These are phyloP conservation scores for Naganishia randhawae DNA, from an alignment of 768 basidiomycete species.

Conservation along the genomic window DNA sequence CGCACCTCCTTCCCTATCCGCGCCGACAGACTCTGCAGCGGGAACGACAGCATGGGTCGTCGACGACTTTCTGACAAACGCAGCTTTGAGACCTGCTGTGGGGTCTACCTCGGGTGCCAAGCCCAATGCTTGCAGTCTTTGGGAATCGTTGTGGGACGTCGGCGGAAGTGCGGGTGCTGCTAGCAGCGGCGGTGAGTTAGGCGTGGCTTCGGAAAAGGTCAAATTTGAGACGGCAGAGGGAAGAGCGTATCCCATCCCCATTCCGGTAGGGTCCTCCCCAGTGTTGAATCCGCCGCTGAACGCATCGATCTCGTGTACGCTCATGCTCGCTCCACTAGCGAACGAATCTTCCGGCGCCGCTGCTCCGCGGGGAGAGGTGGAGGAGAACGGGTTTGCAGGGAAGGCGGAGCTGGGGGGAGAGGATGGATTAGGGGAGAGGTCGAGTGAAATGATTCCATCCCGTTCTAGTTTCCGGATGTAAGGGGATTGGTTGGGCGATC, in stretches of 20 bases:
- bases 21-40: no score
- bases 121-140: not conserved
- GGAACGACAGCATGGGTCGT: no score
- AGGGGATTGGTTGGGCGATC: not conserved
- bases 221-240: no score
- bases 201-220: no score
- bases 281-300: conserved; percentile 18
- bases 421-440: not conserved
- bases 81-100: not conserved
- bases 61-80: not conserved
- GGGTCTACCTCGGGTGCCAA: not conserved
- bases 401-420: not conserved
- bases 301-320: not conserved
- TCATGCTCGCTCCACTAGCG: not conserved
- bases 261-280: no score
- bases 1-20: no score
- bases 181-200: no score
- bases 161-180: no score
- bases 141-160: not conserved
- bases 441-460: conserved; percentile 3
- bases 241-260: no score
- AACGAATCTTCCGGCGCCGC: not conserved
- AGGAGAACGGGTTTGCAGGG: not conserved
- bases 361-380: not conserved
- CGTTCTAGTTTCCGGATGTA: conserved; percentile 19